Percentiles rank a stretch among this genome's conserved stretches.
phyloP scores from a whole-genome alignment of 352 stramenopile genomes.

The Aphanomyces cochlioides region DNA sequence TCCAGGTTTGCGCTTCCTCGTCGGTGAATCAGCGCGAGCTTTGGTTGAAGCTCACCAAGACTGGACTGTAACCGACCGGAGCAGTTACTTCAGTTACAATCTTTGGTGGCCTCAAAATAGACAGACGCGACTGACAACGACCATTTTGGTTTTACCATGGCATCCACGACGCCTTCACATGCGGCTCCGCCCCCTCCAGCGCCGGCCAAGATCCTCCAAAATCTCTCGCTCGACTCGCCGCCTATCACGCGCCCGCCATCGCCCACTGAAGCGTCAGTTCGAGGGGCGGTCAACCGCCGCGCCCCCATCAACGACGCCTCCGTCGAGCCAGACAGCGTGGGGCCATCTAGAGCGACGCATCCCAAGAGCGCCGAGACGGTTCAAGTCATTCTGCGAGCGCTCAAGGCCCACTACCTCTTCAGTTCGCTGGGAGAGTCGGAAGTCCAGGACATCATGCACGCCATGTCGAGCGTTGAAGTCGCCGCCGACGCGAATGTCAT shows the following conservation, averaged over 20 bases:
- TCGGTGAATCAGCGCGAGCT: no score
- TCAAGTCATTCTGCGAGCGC: slow-evolving; percentile 69
- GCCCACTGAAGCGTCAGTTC: slow-evolving; percentile 52
- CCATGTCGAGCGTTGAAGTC: slow-evolving; percentile 74
- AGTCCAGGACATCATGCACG: slow-evolving; percentile 79
- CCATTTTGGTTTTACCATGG: slow-evolving; percentile 11
- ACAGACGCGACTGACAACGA: not conserved
- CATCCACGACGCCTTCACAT: not conserved
- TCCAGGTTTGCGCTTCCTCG: no score
- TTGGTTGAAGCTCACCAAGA: no score
- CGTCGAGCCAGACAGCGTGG: slow-evolving; percentile 56
- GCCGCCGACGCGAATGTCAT: slow-evolving; percentile 67
- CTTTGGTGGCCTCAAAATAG: no score
- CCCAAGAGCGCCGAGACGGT: slow-evolving; percentile 72
- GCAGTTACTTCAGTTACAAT: no score
- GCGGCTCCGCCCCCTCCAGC: not conserved
- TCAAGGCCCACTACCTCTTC: slow-evolving; percentile 83
- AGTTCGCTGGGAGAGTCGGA: slow-evolving; percentile 66
- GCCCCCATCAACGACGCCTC: slow-evolving; percentile 74
- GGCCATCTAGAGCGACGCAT: slow-evolving; percentile 44
- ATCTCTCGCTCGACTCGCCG: not conserved
- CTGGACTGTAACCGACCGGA: no score
- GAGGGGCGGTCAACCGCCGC: slow-evolving; percentile 50
- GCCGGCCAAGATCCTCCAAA: slow-evolving; percentile 14
- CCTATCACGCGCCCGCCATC: slow-evolving; percentile 27